Evolutionary conservation across 2,329 filamentous ascomycete genomes (phyloP), one percentile per base, ranked within the genome.

Genomic region (Ophiostoma piceae): DNA sequence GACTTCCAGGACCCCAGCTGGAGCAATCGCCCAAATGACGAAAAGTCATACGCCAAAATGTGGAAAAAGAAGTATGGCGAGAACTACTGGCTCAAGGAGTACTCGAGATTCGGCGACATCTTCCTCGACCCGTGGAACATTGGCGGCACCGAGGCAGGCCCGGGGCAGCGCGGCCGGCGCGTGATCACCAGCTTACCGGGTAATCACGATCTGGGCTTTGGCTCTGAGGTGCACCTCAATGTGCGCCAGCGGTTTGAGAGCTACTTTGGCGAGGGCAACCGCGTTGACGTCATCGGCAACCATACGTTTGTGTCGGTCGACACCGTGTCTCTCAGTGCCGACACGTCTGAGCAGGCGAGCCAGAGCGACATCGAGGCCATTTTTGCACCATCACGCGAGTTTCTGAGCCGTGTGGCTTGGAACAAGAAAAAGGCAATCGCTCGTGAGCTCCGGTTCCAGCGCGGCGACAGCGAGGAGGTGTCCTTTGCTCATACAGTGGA

Each of bases 301-400:
- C 95, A 99, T 78, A 96, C 92, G 0, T 93, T 99, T 77, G 92
- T 99, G 26, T 96, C 92, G 0, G 85, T 99, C 8, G 95, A 99
- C 77, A 87, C 90, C 0, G 89, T 97, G 4, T 97, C 94, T 0
- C 79, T 98, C 75, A 96, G 92, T 76, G 94, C 95, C 2, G 84
- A 78, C 64, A 82, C 82, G 1, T 86, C 85, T 1, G 77, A 81
- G 66, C 81, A 84, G 77, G 83, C 83, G 51, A 79, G 83, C 67
- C 78, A 79, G 5, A 79, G 85, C 68, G 84, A 87, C 54, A 77
- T 88, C 22, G 79, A 80, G 57, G 82, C 84, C 51, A 90, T 98
- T 22, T 97, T 92, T 82, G 84, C 84, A 32, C 92, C 94, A 0
- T 87, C 90, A 0, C 84, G 90, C 73, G 85, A 91, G 5, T 98